Evolutionary conservation across 2,329 filamentous ascomycete species (phyloP).

Genomic region (Curvularia sp.): DNA sequence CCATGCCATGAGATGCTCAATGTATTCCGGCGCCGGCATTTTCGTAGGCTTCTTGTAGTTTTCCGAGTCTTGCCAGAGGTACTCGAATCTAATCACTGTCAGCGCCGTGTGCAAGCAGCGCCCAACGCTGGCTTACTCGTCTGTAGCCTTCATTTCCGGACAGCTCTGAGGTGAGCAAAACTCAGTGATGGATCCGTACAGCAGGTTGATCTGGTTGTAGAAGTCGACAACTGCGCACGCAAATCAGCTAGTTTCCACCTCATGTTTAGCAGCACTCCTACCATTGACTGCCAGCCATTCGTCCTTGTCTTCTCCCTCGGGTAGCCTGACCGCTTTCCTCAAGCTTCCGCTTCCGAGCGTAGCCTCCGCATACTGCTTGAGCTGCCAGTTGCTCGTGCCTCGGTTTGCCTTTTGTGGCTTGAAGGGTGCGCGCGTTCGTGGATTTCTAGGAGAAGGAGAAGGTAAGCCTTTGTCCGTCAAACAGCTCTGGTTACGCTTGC

Average conservation of each 20-base stretch:
- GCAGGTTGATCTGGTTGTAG: slow-evolving; percentile 99
- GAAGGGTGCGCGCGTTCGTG: slow-evolving; percentile 88
- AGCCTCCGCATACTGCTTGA: slow-evolving; percentile 97
- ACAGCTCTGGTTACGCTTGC: background rate
- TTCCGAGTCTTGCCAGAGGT: slow-evolving; percentile 97
- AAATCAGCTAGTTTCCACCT: slow-evolving; percentile 19
- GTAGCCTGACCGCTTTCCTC: slow-evolving; percentile 94
- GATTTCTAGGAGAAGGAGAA: slow-evolving; percentile 68
- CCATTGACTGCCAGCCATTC: slow-evolving; percentile 99
- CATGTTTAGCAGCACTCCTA: slow-evolving; percentile 54
- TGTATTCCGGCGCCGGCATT: slow-evolving; percentile 96
- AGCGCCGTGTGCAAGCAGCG: background rate
- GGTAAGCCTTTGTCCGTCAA: slow-evolving; percentile 45
- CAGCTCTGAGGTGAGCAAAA: slow-evolving; percentile 98
- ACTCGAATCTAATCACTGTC: slow-evolving; percentile 76
- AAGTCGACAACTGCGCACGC: slow-evolving; percentile 90
- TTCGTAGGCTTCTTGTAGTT: slow-evolving; percentile 96
- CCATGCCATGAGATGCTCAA: slow-evolving; percentile 97
- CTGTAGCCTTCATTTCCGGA: slow-evolving; percentile 99
- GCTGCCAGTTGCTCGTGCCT: slow-evolving; percentile 88
- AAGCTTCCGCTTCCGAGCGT: slow-evolving; percentile 94
- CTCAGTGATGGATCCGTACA: slow-evolving; percentile 98
- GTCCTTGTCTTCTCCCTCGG: slow-evolving; percentile 96
- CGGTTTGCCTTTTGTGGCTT: slow-evolving; percentile 84
- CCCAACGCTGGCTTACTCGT: slow-evolving; percentile 69